phyloP scores from a whole-genome alignment of 257 asterid species.

The Mitragyna speciosa region DNA sequence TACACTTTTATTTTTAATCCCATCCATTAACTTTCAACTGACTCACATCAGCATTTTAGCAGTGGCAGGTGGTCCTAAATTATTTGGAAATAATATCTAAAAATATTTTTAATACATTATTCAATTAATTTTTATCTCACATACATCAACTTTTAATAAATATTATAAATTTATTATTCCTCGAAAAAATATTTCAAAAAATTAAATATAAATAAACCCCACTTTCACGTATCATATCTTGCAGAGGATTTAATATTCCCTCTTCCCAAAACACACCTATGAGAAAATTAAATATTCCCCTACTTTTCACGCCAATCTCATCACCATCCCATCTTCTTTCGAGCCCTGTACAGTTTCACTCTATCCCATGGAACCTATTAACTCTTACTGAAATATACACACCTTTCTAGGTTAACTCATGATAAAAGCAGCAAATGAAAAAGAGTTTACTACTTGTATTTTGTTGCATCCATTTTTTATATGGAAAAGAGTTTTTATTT shows the following conservation, averaged over 20 bases:
- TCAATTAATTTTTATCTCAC: too few relatives aligned
- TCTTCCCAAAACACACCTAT: background rate
- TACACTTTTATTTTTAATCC: background rate
- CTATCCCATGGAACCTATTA: conserved; percentile 23
- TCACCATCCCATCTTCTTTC: conserved; percentile 47
- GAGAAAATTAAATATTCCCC: conserved; percentile 18
- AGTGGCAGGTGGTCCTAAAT: conserved; percentile 3
- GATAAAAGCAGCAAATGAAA: background rate
- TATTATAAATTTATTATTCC: too few relatives aligned
- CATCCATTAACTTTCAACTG: background rate
- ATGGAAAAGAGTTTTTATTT: too few relatives aligned
- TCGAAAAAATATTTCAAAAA: too few relatives aligned
- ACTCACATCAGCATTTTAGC: conserved; percentile 4
- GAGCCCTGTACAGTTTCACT: conserved; percentile 21
- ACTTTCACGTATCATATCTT: background rate
- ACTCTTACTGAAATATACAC: background rate
- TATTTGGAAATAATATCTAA: too few relatives aligned
- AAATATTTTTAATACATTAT: too few relatives aligned
- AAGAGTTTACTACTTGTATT: background rate
- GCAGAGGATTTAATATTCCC: background rate
- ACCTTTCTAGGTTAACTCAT: conserved; percentile 1
- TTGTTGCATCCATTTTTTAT: too few relatives aligned
- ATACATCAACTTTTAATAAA: too few relatives aligned
- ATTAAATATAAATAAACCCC: too few relatives aligned
- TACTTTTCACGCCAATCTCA: conserved; percentile 27